Base-by-base conservation (phyloP, 2,329 filamentous ascomycete genomes). In the Pochonia chlamydosporia region DNA sequence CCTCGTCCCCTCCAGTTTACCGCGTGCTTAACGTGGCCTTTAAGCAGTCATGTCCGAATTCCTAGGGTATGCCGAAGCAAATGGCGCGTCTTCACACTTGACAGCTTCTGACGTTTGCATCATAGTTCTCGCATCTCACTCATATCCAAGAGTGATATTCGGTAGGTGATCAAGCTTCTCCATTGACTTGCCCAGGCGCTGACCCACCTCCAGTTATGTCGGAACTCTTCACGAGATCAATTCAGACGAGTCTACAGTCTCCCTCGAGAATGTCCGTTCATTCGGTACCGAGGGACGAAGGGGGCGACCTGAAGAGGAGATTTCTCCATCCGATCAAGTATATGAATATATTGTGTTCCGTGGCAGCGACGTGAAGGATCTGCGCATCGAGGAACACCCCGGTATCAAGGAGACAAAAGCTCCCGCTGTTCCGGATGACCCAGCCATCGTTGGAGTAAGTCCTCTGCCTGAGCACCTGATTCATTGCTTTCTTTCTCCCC, bases 301-400 rank as follows among this genome's bases (percentile, higher is more conserved):
- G 63, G 81, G 78, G 56, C 83, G 85, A 57, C 84, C 85, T 16
- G 80, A 85, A 16, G 87, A 95, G 54, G 91, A 96, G 70, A 87
- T 96, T 49, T 72, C 86, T 31, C 80, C 89, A 3, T 92, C 89
- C 28, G 85, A 93, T 52, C 88, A 88, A 64, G 80, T 96, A 62
- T 99, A 96, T 74, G 93, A 97, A 66, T 97, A 96, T 73, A 97
- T 99, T 63, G 90, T 99, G 55, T 99, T 99, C 70, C 86, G 92
- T 51, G 93, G 93, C 59, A 96, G 89, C 67, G 93, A 99, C 74
- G 93, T 99, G 63, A 99, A 99, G 72, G 93, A 99, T 67, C 78
- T 99, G 60, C 87, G 89, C 60, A 92, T 99, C 61, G 91, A 96
- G 62, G 87, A 96, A 59, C 80, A 84, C 40, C 82, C 87, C 35